Conservation (phyloP, 148 eudicot genomes). For the Dianthus caryophyllus region DNA sequence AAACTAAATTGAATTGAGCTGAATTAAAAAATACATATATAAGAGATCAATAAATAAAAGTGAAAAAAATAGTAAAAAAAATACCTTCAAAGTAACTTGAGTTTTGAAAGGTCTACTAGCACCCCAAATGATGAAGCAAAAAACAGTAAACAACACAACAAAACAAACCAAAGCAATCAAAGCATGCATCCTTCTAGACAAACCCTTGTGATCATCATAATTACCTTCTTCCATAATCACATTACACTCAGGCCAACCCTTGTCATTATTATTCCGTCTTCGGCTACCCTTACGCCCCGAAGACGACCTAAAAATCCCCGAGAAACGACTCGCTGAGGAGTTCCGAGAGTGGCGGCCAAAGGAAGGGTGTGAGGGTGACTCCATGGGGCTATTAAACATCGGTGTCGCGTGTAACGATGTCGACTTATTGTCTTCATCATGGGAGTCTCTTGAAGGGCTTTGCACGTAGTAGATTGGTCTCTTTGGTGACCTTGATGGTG, state of each 20-base stretch:
- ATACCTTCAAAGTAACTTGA: slow-evolving; percentile 68
- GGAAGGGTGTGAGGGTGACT: slow-evolving; percentile 90
- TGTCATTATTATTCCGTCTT: slow-evolving; percentile 60
- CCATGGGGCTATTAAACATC: slow-evolving; percentile 62
- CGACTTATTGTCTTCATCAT: slow-evolving; percentile 88
- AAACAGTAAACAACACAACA: slow-evolving; percentile 56
- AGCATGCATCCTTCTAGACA: slow-evolving; percentile 52
- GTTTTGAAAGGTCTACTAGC: slow-evolving; percentile 75
- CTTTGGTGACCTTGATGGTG: slow-evolving; percentile 51
- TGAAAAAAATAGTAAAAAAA: not conserved
- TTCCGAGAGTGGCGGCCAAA: slow-evolving; percentile 84
- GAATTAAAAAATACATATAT: too few relatives aligned
- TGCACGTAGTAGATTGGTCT: slow-evolving; percentile 76
- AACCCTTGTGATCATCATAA: slow-evolving; percentile 56
- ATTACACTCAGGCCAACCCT: slow-evolving; percentile 98
- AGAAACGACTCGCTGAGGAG: slow-evolving; percentile 84
- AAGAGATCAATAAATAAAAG: too few relatives aligned
- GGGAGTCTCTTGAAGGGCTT: slow-evolving; percentile 90
- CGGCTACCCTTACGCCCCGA: slow-evolving; percentile 69
- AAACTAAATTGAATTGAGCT: too few relatives aligned
- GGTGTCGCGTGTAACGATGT: slow-evolving; percentile 77
- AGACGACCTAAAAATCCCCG: slow-evolving; percentile 88
- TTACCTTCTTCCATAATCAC: slow-evolving; percentile 87
- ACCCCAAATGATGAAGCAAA: slow-evolving; percentile 92
- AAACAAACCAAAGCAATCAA: slow-evolving; percentile 52